phyloP scores from a whole-genome alignment of 768 basidiomycete genomes.

The Sarcodon aspratus region DNA sequence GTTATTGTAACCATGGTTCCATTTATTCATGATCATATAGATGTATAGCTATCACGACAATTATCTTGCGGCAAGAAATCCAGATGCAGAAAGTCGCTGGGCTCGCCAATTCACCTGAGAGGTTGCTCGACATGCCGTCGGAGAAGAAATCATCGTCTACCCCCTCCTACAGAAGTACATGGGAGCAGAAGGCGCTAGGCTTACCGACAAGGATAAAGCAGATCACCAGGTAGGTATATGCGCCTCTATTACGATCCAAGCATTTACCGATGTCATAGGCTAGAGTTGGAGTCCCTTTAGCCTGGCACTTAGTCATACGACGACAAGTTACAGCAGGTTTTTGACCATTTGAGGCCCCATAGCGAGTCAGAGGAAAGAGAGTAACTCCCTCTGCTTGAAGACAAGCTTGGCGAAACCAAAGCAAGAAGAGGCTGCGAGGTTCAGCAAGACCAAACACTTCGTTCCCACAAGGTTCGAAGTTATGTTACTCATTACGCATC shows the following conservation, averaged over 20 bases:
- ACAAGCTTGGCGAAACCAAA: conserved; percentile 30
- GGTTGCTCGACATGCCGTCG: conserved; percentile 47
- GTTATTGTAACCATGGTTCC: no score
- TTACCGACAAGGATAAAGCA: conserved; percentile 50
- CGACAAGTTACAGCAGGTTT: conserved; percentile 27
- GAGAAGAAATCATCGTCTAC: conserved; percentile 55
- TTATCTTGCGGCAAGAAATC: conserved; percentile 13
- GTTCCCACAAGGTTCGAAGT: conserved; percentile 48
- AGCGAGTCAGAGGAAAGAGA: conserved; percentile 46
- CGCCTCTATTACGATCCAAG: background rate
- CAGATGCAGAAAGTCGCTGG: conserved; percentile 41
- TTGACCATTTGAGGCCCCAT: conserved; percentile 38
- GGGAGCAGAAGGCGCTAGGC: conserved; percentile 34
- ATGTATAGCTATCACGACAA: no score
- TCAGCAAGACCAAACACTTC: conserved; percentile 49
- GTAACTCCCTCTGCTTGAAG: conserved; percentile 44
- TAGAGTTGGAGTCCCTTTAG: conserved; percentile 30
- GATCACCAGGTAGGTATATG: no score
- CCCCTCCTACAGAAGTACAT: conserved; percentile 49
- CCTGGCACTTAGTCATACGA: conserved; percentile 34
- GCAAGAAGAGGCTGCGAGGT: conserved; percentile 30
- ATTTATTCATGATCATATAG: no score
- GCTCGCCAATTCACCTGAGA: conserved; percentile 47
- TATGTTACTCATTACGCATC: background rate
- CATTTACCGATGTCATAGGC: background rate